phyloP scores from a whole-genome alignment of 2,329 filamentous ascomycete genomes.

The Lecanoromycetidae sp. region DNA sequence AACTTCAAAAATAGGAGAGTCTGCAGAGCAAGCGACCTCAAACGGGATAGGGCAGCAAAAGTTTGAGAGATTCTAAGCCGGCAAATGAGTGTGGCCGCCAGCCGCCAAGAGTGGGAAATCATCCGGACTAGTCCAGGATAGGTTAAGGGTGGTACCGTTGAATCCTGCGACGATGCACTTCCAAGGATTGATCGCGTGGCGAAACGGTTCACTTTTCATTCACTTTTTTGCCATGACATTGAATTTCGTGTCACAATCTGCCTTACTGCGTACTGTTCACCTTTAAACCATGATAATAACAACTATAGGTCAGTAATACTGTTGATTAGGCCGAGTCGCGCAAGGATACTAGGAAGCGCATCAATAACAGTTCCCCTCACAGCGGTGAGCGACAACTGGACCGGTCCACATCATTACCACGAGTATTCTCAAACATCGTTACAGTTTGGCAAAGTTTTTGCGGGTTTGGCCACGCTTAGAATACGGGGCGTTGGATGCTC shows the following conservation, averaged over 20 bases:
- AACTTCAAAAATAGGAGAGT: background rate
- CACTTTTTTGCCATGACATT: background rate
- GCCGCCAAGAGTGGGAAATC: background rate
- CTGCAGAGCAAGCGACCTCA: too few species aligned
- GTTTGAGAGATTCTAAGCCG: conserved; percentile 3
- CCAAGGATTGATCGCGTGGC: background rate
- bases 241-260: background rate
- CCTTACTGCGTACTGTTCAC: too few species aligned
- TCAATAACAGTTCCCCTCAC: background rate
- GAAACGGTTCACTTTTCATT: background rate
- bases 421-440: too few species aligned
- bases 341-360: background rate
- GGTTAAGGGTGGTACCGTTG: background rate
- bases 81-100: conserved; percentile 6
- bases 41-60: too few species aligned
- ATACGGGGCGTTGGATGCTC: too few species aligned
- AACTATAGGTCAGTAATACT: too few species aligned
- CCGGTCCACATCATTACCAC: background rate
- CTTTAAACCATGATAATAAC: background rate
- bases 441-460: too few species aligned
- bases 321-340: too few species aligned
- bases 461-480: background rate
- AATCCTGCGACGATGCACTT: conserved; percentile 6
- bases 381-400: too few species aligned
- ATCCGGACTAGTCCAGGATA: background rate